These are phyloP conservation scores for Aegilops longissima DNA, from an alignment of 176 grass and related monocot species.

Conservation along the genomic window DNA sequence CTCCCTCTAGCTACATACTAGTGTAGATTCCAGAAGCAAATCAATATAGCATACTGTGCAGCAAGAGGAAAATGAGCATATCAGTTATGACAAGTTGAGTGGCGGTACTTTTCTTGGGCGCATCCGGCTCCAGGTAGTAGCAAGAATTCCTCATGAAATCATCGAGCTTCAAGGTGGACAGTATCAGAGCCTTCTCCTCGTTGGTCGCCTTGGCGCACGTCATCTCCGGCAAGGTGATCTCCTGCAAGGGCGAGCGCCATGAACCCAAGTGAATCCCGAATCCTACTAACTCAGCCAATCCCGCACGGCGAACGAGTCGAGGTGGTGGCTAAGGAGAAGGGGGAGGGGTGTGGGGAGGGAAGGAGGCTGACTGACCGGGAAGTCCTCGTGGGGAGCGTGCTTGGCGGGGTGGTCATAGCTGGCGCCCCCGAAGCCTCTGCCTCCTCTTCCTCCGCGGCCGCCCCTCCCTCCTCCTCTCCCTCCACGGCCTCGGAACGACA, in stretches of 20 bases:
- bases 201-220: slow-evolving; percentile 18
- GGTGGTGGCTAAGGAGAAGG: neutral
- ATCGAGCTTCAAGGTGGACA: slow-evolving; percentile 20
- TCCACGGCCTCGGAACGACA: slow-evolving; percentile 44
- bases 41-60: neutral
- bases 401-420: slow-evolving; percentile 9
- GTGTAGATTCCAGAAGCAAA: slow-evolving; percentile 6
- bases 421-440: slow-evolving; percentile 11
- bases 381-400: slow-evolving; percentile 40
- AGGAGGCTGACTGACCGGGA: slow-evolving; percentile 31
- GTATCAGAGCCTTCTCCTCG: slow-evolving; percentile 32
- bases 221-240: slow-evolving; percentile 35
- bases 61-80: neutral
- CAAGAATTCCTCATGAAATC: slow-evolving; percentile 59
- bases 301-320: neutral
- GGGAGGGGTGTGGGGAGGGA: neutral
- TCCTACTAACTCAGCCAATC: neutral
- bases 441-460: slow-evolving; percentile 21
- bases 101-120: slow-evolving; percentile 47
- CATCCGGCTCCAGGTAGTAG: slow-evolving; percentile 47
- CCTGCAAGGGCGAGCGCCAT: slow-evolving; percentile 9
- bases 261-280: neutral
- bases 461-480: neutral
- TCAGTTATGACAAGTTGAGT: neutral
- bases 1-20: neutral